phyloP scores from a whole-genome alignment of 306 rosid genomes.

The Quercus alba region DNA sequence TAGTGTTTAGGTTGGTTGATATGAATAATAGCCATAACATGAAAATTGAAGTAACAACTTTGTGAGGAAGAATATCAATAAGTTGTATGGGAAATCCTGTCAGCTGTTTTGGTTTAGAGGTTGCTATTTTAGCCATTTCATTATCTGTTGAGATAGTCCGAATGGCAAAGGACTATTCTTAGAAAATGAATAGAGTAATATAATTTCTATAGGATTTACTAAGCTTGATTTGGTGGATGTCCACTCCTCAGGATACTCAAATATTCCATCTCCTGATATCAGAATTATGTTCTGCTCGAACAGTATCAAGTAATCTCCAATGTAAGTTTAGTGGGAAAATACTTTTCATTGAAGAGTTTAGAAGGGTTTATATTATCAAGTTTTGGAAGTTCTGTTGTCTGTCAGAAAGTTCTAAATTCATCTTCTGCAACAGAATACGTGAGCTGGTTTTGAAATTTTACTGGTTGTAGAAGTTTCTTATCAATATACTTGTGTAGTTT shows the following conservation, averaged over 20 bases:
- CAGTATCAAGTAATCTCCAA: neutral
- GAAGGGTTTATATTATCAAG: neutral
- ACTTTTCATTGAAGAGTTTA: neutral
- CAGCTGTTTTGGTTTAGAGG: neutral
- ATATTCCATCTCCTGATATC: neutral
- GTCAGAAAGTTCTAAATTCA: neutral
- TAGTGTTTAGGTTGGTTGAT: neutral
- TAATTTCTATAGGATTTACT: neutral
- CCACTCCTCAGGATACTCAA: neutral
- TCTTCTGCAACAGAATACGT: slow-evolving; percentile 3
- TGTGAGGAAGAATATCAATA: neutral
- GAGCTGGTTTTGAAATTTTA: slow-evolving; percentile 5
- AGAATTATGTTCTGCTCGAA: neutral
- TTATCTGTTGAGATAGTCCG: neutral
- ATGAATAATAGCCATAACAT: neutral
- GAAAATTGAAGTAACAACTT: neutral
- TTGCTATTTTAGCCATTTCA: neutral
- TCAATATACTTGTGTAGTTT: neutral
- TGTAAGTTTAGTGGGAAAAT: neutral
- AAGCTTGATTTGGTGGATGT: neutral
- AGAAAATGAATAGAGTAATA: neutral
- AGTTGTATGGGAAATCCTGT: neutral
- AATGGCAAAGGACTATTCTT: neutral
- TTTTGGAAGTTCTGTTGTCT: neutral
- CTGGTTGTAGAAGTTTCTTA: neutral